Conservation (phyloP, 495 filamentous ascomycete species). For the Penicillium flavigenum region DNA sequence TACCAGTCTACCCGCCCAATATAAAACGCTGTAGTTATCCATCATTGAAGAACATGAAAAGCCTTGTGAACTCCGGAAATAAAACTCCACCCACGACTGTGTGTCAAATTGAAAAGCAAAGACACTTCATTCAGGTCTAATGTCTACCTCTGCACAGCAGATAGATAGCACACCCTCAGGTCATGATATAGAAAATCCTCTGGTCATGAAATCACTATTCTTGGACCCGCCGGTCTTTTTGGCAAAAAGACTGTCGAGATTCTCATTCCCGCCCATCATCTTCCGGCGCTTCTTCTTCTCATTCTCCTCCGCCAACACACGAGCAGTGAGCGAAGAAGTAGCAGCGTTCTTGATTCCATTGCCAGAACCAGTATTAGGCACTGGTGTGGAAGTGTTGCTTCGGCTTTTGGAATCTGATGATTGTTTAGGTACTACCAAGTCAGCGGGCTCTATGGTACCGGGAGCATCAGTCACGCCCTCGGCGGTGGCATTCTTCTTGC, state of each 20-base stretch:
- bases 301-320: constrained; percentile 81
- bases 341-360: constrained; percentile 79
- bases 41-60: constrained; percentile 3
- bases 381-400: constrained; percentile 35
- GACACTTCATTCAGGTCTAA: background rate
- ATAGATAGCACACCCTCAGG: constrained; percentile 43
- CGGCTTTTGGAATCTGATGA: constrained; percentile 19
- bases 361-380: constrained; percentile 27
- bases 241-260: constrained; percentile 68
- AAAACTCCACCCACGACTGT: constrained; percentile 8
- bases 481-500: constrained; percentile 54
- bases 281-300: constrained; percentile 78
- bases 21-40: constrained; percentile 3
- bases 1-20: constrained; percentile 13
- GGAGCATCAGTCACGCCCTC: constrained; percentile 18
- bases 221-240: constrained; percentile 54
- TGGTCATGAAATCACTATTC: constrained; percentile 72
- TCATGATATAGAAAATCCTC: constrained; percentile 75
- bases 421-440: constrained; percentile 5
- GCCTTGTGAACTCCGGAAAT: constrained; percentile 8
- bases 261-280: constrained; percentile 62
- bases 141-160: background rate
- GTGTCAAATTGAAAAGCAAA: constrained; percentile 4
- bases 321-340: constrained; percentile 80
- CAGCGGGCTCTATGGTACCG: constrained; percentile 6